phyloP scores from a whole-genome alignment of 306 rosid genomes.

The Cicer bijugum region DNA sequence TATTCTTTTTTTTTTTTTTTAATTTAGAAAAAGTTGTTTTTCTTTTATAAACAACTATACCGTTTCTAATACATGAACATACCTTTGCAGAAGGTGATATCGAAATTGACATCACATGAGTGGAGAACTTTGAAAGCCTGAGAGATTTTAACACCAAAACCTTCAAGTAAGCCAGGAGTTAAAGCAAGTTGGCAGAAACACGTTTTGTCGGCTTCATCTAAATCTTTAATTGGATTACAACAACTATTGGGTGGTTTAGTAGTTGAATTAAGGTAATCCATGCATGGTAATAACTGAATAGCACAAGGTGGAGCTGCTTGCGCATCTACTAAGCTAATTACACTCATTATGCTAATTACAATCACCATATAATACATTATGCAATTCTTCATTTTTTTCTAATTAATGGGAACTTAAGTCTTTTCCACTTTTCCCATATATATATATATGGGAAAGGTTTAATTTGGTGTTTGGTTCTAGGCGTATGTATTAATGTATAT shows the following conservation, averaged over 20 bases:
- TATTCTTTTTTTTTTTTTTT: no score
- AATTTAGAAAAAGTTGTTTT: no score
- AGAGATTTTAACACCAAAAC: constrained; percentile 16
- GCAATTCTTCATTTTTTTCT: not conserved
- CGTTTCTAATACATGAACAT: not conserved
- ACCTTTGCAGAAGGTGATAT: constrained; percentile 37
- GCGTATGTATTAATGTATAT: not conserved
- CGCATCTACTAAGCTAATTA: constrained; percentile 30
- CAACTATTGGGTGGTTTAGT: constrained; percentile 55
- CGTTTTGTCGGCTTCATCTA: constrained; percentile 38
- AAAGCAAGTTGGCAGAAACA: constrained; percentile 67
- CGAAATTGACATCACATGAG: constrained; percentile 52
- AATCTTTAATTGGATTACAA: constrained; percentile 54
- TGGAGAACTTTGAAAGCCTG: constrained; percentile 51
- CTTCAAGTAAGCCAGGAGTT: constrained; percentile 40
- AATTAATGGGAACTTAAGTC: not conserved
- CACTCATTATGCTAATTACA: not conserved
- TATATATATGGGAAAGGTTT: not conserved
- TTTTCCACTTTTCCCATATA: not conserved
- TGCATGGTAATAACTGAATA: constrained; percentile 37
- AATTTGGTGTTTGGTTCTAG: not conserved
- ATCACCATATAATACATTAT: not conserved
- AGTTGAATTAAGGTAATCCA: constrained; percentile 31
- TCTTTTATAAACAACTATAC: no score
- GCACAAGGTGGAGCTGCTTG: constrained; percentile 1